phyloP scores from a whole-genome alignment of 1,139 yeast genomes.

The Hanseniaspora sp. region DNA sequence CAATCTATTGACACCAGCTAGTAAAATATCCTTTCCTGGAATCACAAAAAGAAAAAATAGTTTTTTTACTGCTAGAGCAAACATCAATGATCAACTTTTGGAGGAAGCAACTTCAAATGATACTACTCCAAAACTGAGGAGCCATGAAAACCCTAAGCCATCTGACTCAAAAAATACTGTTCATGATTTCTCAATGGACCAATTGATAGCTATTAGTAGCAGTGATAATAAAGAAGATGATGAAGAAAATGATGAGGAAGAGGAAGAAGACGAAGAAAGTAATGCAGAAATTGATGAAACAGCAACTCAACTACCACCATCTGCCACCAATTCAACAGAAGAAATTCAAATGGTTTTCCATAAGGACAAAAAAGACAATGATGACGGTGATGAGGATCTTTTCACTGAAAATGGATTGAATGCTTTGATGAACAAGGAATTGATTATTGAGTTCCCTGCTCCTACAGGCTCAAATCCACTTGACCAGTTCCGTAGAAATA shows the following conservation, averaged over 20 bases:
- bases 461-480: not conserved
- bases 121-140: not conserved
- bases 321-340: not conserved
- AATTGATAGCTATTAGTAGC: conserved; percentile 3
- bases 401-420: conserved; percentile 8
- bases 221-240: not conserved
- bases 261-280: not conserved
- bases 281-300: not conserved
- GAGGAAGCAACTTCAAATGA: conserved; percentile 10
- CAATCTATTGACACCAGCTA: conserved; percentile 15
- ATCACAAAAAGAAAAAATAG: not conserved
- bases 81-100: conserved; percentile 3
- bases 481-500: conserved; percentile 7
- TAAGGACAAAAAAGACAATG: not conserved
- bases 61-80: not conserved
- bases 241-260: not conserved
- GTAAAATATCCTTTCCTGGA: not conserved
- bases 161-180: not conserved
- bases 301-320: not conserved
- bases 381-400: conserved; percentile 9
- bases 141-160: not conserved
- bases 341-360: conserved; percentile 13
- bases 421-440: conserved; percentile 10
- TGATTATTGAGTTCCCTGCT: conserved; percentile 9
- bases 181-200: conserved; percentile 11